A percentile compares a stretch with the other conserved stretches of the same genome.
phyloP scores from a whole-genome alignment of 371 early-diverging fungal species.

The Gilbertella persicaria region DNA sequence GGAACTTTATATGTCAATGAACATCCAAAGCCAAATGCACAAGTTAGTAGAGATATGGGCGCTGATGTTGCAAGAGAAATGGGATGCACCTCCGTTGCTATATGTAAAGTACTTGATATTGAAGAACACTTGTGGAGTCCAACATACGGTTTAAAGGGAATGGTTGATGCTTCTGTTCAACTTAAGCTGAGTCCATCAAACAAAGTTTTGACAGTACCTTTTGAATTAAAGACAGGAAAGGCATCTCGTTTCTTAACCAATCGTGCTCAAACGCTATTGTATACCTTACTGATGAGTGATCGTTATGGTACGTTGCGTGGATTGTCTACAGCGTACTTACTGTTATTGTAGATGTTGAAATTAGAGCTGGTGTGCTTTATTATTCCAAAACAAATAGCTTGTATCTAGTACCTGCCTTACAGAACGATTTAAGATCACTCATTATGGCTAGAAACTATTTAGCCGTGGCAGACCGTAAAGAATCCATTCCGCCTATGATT shows the following conservation, averaged over 20 bases:
- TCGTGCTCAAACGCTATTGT: constrained; percentile 85
- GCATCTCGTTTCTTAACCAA: constrained; percentile 60
- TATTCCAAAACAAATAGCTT: constrained; percentile 73
- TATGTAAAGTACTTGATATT: constrained; percentile 78
- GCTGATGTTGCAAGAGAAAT: constrained; percentile 7
- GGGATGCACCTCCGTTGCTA: constrained; percentile 41
- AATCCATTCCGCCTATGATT: constrained; percentile 71
- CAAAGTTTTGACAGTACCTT: constrained; percentile 61
- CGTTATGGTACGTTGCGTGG: constrained; percentile 62
- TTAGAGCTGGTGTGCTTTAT: constrained; percentile 73
- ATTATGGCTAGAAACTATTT: constrained; percentile 78
- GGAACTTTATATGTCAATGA: constrained; percentile 12
- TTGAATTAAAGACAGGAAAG: constrained; percentile 92
- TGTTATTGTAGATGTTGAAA: constrained; percentile 52
- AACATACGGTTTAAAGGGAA: constrained; percentile 91
- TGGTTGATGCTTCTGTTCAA: constrained; percentile 80
- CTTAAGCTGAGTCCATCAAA: constrained; percentile 36
- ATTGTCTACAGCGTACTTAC: background rate
- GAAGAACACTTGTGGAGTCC: constrained; percentile 95
- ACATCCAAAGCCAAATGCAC: constrained; percentile 21
- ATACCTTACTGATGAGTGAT: constrained; percentile 86
- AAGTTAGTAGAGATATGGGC: constrained; percentile 24
- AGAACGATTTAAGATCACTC: constrained; percentile 71
- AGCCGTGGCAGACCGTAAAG: constrained; percentile 48
- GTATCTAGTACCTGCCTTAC: constrained; percentile 58